Evolutionary conservation across 2,329 filamentous ascomycete species (phyloP), one percentile per base, ranked within the genome.

Genomic region (Stromatinia cepivora): DNA sequence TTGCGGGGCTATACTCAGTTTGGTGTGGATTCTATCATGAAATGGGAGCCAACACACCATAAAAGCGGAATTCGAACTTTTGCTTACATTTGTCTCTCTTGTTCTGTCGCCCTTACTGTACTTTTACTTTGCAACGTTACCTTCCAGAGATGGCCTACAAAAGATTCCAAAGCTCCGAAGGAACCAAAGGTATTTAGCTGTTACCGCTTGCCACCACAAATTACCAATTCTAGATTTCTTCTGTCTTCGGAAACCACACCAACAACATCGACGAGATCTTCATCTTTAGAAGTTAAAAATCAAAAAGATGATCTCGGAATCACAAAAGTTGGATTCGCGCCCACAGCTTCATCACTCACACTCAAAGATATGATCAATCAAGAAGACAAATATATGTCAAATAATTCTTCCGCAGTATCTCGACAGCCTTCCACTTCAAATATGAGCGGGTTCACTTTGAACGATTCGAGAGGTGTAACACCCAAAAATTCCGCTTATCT

Each of bases 1-100:
- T 63, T 73, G 63, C 66, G 71, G 17, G 71, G 71, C 10, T 69
- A 54, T 42, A 64, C 72, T 31, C n/a, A 17, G 2, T 71, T 69
- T n/a, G 25, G 68, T 15, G 10, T 57, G 8, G 70, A 72, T 56
- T 66, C 72, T 39, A 46, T 66, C 34, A 4, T 52, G 8, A 64
- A 36, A 52, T 73, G 71, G 70, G 67, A 72, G 48, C 69, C 70
- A 36, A 54, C 25, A 50, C 48, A 65, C 22, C 63, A 66, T 45
- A 56, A 46, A 58, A 70, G 64, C 61, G 70, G 62, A 54, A 13
- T 46, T 39, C 64, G 53, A 67, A 62, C 22, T 34, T 45, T 48
- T 57, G 52, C 20, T 36, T 63, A 63, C 66, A 69, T 65, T 17
- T 68, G 50, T 45, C 70, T 68, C 48, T 72, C 39, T 50, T 53